Evolutionary conservation across 495 filamentous ascomycete genomes (phyloP).

Genomic region (Daldinia loculata): DNA sequence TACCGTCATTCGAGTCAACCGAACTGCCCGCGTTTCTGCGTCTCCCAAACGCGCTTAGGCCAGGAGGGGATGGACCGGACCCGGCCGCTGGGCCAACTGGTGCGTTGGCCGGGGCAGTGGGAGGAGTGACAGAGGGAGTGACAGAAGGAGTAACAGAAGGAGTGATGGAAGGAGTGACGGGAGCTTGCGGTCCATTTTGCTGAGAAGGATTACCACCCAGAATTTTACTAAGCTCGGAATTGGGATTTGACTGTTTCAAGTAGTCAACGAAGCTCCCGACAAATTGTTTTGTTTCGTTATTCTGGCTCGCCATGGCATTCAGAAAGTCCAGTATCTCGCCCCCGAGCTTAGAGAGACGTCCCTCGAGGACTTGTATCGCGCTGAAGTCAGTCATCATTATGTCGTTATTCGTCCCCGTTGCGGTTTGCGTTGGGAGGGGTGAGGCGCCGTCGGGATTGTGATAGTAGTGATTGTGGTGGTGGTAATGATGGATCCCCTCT

Average conservation of each 20-base stretch:
- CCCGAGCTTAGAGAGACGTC: background rate
- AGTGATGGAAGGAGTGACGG: background rate
- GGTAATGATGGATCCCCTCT: background rate
- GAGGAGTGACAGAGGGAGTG: no score
- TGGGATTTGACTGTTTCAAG: background rate
- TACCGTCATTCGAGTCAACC: background rate
- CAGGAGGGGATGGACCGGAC: background rate
- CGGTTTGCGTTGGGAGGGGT: background rate
- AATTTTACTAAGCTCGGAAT: constrained; percentile 1
- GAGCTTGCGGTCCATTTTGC: background rate
- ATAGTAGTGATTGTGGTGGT: constrained; percentile 10
- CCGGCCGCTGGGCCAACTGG: no score
- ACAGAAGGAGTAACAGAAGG: background rate
- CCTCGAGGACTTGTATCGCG: background rate
- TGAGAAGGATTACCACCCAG: background rate
- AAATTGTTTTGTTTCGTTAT: background rate
- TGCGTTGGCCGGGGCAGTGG: no score
- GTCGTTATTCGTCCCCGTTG: background rate
- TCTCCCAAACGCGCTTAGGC: background rate
- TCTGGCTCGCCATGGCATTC: background rate
- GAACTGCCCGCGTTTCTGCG: background rate
- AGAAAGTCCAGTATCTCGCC: background rate
- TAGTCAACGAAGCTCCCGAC: background rate
- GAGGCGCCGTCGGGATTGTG: background rate
- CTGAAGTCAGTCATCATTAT: constrained; percentile 4